Conservation (phyloP, 2,329 filamentous ascomycete species). For the Stylonectria norvegica region DNA sequence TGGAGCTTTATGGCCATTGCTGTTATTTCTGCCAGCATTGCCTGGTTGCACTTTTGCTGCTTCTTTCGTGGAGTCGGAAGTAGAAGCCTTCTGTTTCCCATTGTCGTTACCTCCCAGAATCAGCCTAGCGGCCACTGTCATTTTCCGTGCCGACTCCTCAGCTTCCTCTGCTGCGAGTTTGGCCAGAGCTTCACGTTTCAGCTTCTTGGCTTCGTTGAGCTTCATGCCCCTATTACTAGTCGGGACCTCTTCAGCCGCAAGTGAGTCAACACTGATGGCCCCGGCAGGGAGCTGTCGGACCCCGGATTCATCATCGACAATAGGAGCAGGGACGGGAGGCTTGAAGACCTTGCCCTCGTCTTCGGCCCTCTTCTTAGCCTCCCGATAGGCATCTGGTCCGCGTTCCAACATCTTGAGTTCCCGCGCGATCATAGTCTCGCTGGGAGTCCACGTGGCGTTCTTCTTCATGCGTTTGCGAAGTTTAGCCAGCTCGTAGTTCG, state of each 20-base stretch:
- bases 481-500: slow-evolving; percentile 61
- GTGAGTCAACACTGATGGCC: slow-evolving; percentile 55
- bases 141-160: slow-evolving; percentile 53
- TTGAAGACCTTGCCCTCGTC: slow-evolving; percentile 62
- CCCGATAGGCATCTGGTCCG: slow-evolving; percentile 58
- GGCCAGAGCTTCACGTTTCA: slow-evolving; percentile 64
- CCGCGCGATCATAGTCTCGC: slow-evolving; percentile 79
- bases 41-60: neutral
- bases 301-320: slow-evolving; percentile 49
- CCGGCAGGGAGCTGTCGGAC: slow-evolving; percentile 54
- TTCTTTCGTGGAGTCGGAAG: neutral
- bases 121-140: slow-evolving; percentile 46
- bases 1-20: neutral
- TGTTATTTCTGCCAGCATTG: neutral
- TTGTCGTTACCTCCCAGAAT: slow-evolving; percentile 37
- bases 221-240: slow-evolving; percentile 73
- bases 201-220: slow-evolving; percentile 72
- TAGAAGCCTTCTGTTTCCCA: slow-evolving; percentile 24
- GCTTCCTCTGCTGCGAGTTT: slow-evolving; percentile 61
- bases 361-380: slow-evolving; percentile 62
- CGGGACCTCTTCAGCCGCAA: slow-evolving; percentile 59
- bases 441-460: slow-evolving; percentile 81
- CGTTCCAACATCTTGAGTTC: slow-evolving; percentile 71
- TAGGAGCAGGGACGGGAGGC: slow-evolving; percentile 31
- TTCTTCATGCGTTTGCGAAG: slow-evolving; percentile 88